Conservation (phyloP, 2,329 filamentous ascomycete genomes). For the Phaeosphaeriaceae sp. region DNA sequence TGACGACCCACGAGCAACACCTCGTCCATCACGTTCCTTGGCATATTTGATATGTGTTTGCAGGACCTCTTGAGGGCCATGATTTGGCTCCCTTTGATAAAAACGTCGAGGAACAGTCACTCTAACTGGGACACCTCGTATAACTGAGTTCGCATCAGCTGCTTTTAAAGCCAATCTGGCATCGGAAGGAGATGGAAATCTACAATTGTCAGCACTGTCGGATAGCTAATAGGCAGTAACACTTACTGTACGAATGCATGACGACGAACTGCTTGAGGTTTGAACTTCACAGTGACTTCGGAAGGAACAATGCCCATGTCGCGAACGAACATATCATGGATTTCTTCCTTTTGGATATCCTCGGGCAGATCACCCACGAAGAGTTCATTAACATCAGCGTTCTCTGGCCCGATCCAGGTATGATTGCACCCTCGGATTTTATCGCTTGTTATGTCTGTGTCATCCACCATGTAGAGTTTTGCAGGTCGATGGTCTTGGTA, state of each 20-base stretch:
- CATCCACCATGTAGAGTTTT: slow-evolving; percentile 11
- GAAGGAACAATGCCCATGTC: slow-evolving; percentile 12
- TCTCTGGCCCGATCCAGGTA: slow-evolving; percentile 40
- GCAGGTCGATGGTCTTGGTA: slow-evolving; percentile 10
- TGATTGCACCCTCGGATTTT: slow-evolving; percentile 28
- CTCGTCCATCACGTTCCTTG: slow-evolving; percentile 3
- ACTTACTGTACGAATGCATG: slow-evolving; percentile 32
- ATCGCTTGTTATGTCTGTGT: slow-evolving; percentile 27
- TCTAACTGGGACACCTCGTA: slow-evolving; percentile 16
- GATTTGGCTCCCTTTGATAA: slow-evolving; percentile 16
- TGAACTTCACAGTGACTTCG: slow-evolving; percentile 8
- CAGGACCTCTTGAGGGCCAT: background rate
- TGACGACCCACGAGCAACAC: slow-evolving; percentile 1
- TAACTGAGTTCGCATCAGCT: slow-evolving; percentile 4
- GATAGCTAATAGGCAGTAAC: background rate
- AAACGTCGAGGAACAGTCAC: slow-evolving; percentile 32
- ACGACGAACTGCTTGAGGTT: background rate
- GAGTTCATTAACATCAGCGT: slow-evolving; percentile 33
- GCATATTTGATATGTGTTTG: slow-evolving; percentile 3
- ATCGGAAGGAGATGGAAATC: slow-evolving; percentile 18
- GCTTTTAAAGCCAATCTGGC: slow-evolving; percentile 22
- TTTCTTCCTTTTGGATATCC: slow-evolving; percentile 14
- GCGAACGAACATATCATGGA: slow-evolving; percentile 26
- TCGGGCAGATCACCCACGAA: slow-evolving; percentile 32
- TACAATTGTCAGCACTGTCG: slow-evolving; percentile 15